These are phyloP conservation scores for Pseudogymnoascus sp. DNA, from an alignment of 2,329 filamentous ascomycete species.

Conservation along the genomic window DNA sequence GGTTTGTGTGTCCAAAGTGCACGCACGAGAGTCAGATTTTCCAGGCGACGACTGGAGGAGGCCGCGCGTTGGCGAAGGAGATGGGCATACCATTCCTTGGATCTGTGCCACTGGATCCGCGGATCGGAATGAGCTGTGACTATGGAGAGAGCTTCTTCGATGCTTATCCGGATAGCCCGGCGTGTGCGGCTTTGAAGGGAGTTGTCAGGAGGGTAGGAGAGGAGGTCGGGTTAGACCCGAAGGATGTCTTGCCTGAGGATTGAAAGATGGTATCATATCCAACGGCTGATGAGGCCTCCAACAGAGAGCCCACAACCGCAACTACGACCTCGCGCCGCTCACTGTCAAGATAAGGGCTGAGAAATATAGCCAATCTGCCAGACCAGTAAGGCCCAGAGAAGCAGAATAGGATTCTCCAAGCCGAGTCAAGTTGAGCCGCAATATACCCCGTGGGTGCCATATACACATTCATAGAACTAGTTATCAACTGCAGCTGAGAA, in stretches of 20 bases:
- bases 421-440: background rate
- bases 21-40: slow-evolving; percentile 80
- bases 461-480: background rate
- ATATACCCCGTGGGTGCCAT: background rate
- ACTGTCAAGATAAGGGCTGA: background rate
- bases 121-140: slow-evolving; percentile 94
- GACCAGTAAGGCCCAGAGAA: background rate
- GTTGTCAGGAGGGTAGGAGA: slow-evolving; percentile 70
- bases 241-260: slow-evolving; percentile 36
- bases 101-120: slow-evolving; percentile 81
- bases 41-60: slow-evolving; percentile 83
- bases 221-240: slow-evolving; percentile 57
- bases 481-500: background rate
- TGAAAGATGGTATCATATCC: background rate
- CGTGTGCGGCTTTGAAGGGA: slow-evolving; percentile 70
- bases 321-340: background rate
- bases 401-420: background rate
- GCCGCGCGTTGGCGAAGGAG: slow-evolving; percentile 70
- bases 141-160: slow-evolving; percentile 97
- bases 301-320: background rate
- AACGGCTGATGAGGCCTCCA: background rate
- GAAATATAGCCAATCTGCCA: background rate
- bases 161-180: slow-evolving; percentile 85
- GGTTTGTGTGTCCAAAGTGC: slow-evolving; percentile 93
- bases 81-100: slow-evolving; percentile 85